These are phyloP conservation scores for Saturnispora hagleri DNA, from an alignment of 805 yeast genomes.

Conservation along the genomic window DNA sequence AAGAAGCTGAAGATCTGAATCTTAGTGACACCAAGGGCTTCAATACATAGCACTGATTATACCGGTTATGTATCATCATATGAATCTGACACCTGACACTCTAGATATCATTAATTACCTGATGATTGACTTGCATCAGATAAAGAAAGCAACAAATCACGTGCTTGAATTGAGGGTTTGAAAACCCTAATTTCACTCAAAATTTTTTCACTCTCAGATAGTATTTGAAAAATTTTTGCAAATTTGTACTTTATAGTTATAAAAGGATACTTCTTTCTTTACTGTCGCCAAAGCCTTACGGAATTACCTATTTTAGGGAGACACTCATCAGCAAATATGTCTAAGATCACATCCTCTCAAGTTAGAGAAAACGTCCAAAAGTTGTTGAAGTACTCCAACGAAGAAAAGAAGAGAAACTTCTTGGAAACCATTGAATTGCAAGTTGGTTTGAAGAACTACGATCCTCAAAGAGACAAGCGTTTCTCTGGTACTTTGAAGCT, in stretches of 20 bases:
- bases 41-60: neutral
- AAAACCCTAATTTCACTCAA: neutral
- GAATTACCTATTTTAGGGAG: slow-evolving; percentile 59
- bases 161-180: slow-evolving; percentile 13
- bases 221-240: neutral
- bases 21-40: neutral
- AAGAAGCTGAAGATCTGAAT: slow-evolving; percentile 34
- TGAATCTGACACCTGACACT: no score
- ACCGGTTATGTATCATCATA: neutral
- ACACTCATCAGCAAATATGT: slow-evolving; percentile 49
- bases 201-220: neutral
- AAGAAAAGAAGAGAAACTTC: slow-evolving; percentile 99
- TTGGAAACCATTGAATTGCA: slow-evolving; percentile 99
- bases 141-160: slow-evolving; percentile 5
- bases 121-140: no score
- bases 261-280: slow-evolving; percentile 4
- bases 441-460: slow-evolving; percentile 99
- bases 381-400: slow-evolving; percentile 80
- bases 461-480: slow-evolving; percentile 99
- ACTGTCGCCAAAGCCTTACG: slow-evolving; percentile 42
- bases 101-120: no score
- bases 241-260: neutral
- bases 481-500: slow-evolving; percentile 99
- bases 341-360: slow-evolving; percentile 84
- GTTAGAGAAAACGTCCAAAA: slow-evolving; percentile 96